Evolutionary conservation across 768 basidiomycete genomes (phyloP), one percentile per base, ranked within the genome.

Genomic region (Podaxis rugospora): DNA sequence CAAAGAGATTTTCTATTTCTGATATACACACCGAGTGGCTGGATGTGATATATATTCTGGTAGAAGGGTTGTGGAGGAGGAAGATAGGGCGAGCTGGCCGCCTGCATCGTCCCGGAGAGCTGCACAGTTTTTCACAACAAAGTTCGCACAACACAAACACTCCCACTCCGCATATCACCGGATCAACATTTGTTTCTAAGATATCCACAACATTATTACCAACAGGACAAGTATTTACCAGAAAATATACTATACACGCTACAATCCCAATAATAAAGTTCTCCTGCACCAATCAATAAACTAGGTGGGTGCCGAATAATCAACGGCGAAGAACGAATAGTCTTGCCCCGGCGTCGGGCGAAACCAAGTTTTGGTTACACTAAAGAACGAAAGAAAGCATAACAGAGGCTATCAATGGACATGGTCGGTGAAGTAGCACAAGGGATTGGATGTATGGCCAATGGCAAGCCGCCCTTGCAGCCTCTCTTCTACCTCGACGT

Each of bases 51-150:
- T 51, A 70, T 56, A 61, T 60, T 71, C 66, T 75, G 76, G 64
- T 71, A 76, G 62, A 70, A 73, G 65, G 72, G 75, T 64, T 70
- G 73, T 63, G 70, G 70, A 66, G 67, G 68, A 66, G 72, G 73
- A 66, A 73, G 68, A 64, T 74, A 75, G 58, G 78, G 66, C 61
- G 69, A 76, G 62, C 71, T 76, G 65, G 75, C 74, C 65, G 75
- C 71, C 79, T 86, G 83, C 85, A 87, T 86, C 73, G 76, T 80
- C 80, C 82, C 82, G 80, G 69, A 67, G 75, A 80, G 75, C 85
- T 87, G 83, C 84, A 87, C 83, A 87, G 86, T 87, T 87, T 83
- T 81, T 80, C 76, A 67, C 67, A 78, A 83, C 84, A 86, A 86
- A 74, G 83, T 87, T 87, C 75, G 75, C 65, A 67, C 59, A 61